A percentile compares a stretch with the other conserved stretches of the same genome.
Evolutionary conservation across 2,329 filamentous ascomycete species (phyloP).

Genomic region (Fusarium sororula): DNA sequence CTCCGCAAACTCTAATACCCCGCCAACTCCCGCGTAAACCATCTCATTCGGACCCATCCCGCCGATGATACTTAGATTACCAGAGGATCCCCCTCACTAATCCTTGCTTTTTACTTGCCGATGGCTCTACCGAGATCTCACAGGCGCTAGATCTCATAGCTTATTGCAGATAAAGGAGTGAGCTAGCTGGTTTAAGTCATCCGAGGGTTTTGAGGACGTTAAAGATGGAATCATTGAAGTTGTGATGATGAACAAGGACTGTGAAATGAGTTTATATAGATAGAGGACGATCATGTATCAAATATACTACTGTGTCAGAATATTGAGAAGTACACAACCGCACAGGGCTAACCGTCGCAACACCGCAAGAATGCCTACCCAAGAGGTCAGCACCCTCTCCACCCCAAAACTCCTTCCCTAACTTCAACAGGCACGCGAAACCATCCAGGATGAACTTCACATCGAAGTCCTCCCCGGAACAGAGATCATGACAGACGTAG

Average conservation of each 20-base stretch:
- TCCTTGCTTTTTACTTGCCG: background rate
- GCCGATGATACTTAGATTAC: background rate
- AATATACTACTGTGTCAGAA: background rate
- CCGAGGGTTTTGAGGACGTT: background rate
- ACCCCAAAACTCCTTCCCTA: background rate
- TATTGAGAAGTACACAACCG: background rate
- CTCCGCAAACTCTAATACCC: slow-evolving; percentile 2
- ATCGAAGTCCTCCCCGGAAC: slow-evolving; percentile 28
- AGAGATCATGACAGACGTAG: slow-evolving; percentile 33
- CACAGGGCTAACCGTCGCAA: rapidly evolving
- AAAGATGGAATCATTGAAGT: background rate
- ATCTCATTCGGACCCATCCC: background rate
- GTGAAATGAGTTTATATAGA: background rate
- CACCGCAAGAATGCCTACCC: background rate
- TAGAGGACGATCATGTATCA: rapidly evolving
- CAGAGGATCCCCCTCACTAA: background rate
- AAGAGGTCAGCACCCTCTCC: background rate
- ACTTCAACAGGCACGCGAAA: background rate
- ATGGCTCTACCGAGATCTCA: background rate
- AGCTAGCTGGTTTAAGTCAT: background rate
- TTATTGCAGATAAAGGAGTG: too few species aligned
- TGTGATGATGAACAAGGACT: rapidly evolving
- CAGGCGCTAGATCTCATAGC: too few species aligned
- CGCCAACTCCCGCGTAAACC: background rate
- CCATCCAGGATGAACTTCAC: slow-evolving; percentile 27